phyloP scores from a whole-genome alignment of 805 yeast genomes.

The Candida broadrunensis region DNA sequence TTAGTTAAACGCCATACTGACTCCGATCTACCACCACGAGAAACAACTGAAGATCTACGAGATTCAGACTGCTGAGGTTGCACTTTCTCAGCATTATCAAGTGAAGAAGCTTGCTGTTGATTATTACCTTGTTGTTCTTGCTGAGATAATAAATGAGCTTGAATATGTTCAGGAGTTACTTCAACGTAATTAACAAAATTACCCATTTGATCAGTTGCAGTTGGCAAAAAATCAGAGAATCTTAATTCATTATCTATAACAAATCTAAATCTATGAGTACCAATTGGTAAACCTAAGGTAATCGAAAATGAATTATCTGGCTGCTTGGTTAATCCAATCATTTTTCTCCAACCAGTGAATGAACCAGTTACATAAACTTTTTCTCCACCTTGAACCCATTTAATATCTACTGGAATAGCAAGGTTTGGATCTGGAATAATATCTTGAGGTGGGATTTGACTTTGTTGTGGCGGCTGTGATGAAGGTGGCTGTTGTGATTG shows the following conservation, averaged over 20 bases:
- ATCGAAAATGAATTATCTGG: slow-evolving; percentile 58
- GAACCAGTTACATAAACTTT: slow-evolving; percentile 96
- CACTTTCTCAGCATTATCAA: slow-evolving; percentile 2
- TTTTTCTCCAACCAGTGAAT: slow-evolving; percentile 96
- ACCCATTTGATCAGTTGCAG: slow-evolving; percentile 97
- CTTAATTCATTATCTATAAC: slow-evolving; percentile 92
- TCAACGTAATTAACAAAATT: slow-evolving; percentile 91
- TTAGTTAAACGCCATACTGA: slow-evolving; percentile 61
- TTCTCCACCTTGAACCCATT: slow-evolving; percentile 96
- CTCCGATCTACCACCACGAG: slow-evolving; percentile 41
- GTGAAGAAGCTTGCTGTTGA: slow-evolving; percentile 5
- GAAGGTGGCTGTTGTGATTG: slow-evolving; percentile 11
- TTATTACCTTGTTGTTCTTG: slow-evolving; percentile 14
- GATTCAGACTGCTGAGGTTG: slow-evolving; percentile 9
- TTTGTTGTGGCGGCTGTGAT: slow-evolving; percentile 7
- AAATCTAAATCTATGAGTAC: slow-evolving; percentile 90
- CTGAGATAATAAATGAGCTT: slow-evolving; percentile 26
- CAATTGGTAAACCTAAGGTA: slow-evolving; percentile 76
- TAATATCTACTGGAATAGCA: slow-evolving; percentile 60
- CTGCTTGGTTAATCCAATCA: slow-evolving; percentile 77
- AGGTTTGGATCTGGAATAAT: slow-evolving; percentile 22
- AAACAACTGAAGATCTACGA: slow-evolving; percentile 28
- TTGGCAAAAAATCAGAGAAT: slow-evolving; percentile 85
- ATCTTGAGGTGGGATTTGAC: slow-evolving; percentile 4
- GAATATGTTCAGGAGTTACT: slow-evolving; percentile 47